Evolutionary conservation across 2,329 filamentous ascomycete species (phyloP).

Genomic region (Apiospora malaysiana): DNA sequence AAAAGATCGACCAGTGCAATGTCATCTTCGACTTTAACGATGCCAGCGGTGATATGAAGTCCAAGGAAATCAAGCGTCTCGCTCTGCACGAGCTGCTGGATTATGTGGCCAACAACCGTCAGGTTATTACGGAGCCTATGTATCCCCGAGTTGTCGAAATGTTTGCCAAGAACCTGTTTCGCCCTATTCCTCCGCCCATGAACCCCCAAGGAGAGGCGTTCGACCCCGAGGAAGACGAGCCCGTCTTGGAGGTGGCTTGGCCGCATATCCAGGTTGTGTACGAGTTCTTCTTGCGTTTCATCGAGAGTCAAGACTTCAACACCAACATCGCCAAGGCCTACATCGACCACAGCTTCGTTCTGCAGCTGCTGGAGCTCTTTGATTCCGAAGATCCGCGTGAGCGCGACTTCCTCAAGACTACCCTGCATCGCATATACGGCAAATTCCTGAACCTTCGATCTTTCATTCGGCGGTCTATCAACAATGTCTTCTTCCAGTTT

Average conservation of each 20-base stretch:
- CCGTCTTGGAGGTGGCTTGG: slow-evolving; percentile 97
- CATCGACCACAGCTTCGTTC: slow-evolving; percentile 97
- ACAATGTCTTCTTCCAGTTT: slow-evolving; percentile 99
- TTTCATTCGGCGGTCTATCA: slow-evolving; percentile 97
- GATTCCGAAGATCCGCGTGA: slow-evolving; percentile 97
- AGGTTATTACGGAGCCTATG: slow-evolving; percentile 99
- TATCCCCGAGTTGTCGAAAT: slow-evolving; percentile 98
- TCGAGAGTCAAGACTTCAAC: slow-evolving; percentile 99
- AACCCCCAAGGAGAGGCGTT: slow-evolving; percentile 98
- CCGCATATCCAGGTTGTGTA: slow-evolving; percentile 99
- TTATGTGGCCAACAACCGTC: slow-evolving; percentile 97
- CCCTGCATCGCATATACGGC: slow-evolving; percentile 95
- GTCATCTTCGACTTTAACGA: slow-evolving; percentile 99
- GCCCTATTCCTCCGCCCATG: slow-evolving; percentile 94
- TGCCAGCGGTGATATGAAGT: slow-evolving; percentile 97
- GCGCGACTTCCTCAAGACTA: slow-evolving; percentile 97
- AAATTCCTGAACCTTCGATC: slow-evolving; percentile 98
- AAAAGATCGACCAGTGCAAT: slow-evolving; percentile 99
- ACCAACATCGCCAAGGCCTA: slow-evolving; percentile 99
- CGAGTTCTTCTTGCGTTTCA: slow-evolving; percentile 98
- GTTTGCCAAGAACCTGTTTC: slow-evolving; percentile 98
- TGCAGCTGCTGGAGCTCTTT: slow-evolving; percentile 96
- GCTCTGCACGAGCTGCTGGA: slow-evolving; percentile 95
- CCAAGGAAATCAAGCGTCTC: slow-evolving; percentile 98
- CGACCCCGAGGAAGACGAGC: slow-evolving; percentile 97